Evolutionary conservation across 805 yeast species (phyloP).

Genomic region (Suhomyces sp.): DNA sequence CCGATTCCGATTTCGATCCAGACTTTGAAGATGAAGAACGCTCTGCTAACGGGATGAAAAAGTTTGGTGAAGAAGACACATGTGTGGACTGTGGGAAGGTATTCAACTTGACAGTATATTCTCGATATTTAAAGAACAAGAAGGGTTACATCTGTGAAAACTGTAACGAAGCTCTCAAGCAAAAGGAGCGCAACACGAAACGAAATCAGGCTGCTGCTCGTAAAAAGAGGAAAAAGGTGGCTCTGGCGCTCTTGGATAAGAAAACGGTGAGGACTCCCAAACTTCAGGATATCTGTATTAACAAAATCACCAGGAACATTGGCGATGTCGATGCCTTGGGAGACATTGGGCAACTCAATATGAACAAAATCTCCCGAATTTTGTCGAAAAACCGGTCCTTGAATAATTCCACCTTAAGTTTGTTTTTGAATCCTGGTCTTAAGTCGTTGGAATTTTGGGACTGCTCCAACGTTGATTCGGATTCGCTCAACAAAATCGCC

Average conservation of each 20-base stretch:
- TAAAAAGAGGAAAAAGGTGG: constrained; percentile 72
- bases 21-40: constrained; percentile 24
- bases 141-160: constrained; percentile 67
- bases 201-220: constrained; percentile 62
- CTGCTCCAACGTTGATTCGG: constrained; percentile 74
- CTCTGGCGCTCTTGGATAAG: constrained; percentile 79
- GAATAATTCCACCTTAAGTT: constrained; percentile 63
- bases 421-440: constrained; percentile 65
- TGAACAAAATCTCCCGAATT: constrained; percentile 70
- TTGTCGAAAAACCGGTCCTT: constrained; percentile 80
- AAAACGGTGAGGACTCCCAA: constrained; percentile 61
- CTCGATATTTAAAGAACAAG: constrained; percentile 48
- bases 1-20: constrained; percentile 33
- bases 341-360: constrained; percentile 74
- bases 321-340: constrained; percentile 79
- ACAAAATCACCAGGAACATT: constrained; percentile 61
- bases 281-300: constrained; percentile 80
- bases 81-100: constrained; percentile 62
- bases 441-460: constrained; percentile 79
- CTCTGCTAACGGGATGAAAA: constrained; percentile 19
- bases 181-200: constrained; percentile 44
- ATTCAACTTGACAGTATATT: constrained; percentile 65
- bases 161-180: constrained; percentile 46
- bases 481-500: constrained; percentile 66
- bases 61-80: constrained; percentile 51